A percentile compares a stretch with the other conserved stretches of the same genome.
Evolutionary conservation across 768 basidiomycete genomes (phyloP).

Genomic region (Peribolospora kevripleyi): DNA sequence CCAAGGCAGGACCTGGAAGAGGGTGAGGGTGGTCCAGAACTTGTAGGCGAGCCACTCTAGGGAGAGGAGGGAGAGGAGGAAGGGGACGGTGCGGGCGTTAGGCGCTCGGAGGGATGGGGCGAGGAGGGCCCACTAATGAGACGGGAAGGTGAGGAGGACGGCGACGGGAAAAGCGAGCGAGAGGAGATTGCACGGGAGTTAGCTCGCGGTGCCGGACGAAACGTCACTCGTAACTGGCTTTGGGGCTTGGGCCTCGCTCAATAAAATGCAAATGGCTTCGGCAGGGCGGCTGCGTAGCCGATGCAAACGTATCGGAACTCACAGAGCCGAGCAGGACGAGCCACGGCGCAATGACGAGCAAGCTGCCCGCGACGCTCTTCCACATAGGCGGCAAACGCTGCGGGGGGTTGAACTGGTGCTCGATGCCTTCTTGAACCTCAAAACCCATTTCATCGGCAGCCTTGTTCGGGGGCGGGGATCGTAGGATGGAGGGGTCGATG

Average conservation of each 20-base stretch:
- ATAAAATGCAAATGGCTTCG: background rate
- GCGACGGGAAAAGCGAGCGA: background rate
- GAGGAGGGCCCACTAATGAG: background rate
- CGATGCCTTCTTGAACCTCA: constrained; percentile 8
- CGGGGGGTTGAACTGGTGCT: background rate
- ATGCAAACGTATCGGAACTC: background rate
- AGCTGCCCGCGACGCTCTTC: constrained; percentile 3
- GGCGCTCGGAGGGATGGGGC: background rate
- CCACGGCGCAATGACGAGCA: constrained; percentile 9
- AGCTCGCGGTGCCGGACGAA: no score
- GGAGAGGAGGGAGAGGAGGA: constrained; percentile 7
- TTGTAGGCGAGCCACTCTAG: constrained; percentile 9
- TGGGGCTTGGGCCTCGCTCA: background rate
- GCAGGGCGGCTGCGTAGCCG: background rate
- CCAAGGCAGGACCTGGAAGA: constrained; percentile 6
- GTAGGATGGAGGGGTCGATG: no score
- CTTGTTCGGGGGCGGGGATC: background rate
- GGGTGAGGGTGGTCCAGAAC: constrained; percentile 8
- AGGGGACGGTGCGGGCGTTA: constrained; percentile 1
- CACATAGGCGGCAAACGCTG: no score
- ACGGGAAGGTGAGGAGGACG: background rate
- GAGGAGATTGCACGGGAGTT: background rate
- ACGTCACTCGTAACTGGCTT: no score
- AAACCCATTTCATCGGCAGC: constrained; percentile 10
- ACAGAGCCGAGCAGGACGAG: constrained; percentile 3